Percentiles rank a stretch among this genome's conserved stretches.
Conservation (phyloP, 2,329 filamentous ascomycete genomes). For the Diaporthe vaccinii region DNA sequence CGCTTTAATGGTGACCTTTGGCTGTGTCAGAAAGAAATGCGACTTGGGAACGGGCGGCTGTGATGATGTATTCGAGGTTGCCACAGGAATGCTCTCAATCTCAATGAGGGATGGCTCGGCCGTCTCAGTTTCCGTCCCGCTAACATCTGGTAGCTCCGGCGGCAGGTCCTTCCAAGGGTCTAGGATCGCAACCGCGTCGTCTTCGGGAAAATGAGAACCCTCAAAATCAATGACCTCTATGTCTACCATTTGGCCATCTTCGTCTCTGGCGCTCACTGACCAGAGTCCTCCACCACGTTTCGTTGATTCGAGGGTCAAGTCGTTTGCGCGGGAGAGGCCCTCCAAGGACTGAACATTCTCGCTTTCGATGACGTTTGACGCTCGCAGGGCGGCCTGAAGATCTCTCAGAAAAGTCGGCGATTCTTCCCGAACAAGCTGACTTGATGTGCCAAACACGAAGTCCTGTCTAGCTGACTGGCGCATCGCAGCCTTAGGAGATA, state of each 20-base stretch:
- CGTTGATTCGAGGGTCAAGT: conserved; percentile 26
- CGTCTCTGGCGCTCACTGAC: conserved; percentile 77
- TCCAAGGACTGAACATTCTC: conserved; percentile 56
- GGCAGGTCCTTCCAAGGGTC: conserved; percentile 49
- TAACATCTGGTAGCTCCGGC: conserved; percentile 33
- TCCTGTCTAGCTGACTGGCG: conserved; percentile 77
- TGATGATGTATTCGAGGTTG: conserved; percentile 4
- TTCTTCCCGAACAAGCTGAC: conserved; percentile 81
- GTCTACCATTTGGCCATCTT: conserved; percentile 73
- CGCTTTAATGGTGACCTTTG: conserved; percentile 33
- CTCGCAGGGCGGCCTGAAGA: conserved; percentile 71
- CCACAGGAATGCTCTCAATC: conserved; percentile 26
- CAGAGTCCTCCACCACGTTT: conserved; percentile 67
- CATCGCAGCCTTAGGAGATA: conserved; percentile 78
- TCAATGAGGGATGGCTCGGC: conserved; percentile 34
- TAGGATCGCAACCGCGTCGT: conserved; percentile 41
- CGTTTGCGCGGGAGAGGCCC: conserved; percentile 40
- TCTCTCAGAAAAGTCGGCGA: conserved; percentile 76
- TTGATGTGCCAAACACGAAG: conserved; percentile 88
- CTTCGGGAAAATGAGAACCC: conserved; percentile 54
- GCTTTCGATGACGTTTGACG: conserved; percentile 64
- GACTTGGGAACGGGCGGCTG: conserved; percentile 38
- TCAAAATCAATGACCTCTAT: conserved; percentile 73
- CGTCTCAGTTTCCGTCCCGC: conserved; percentile 13
- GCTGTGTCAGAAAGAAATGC: conserved; percentile 43